Evolutionary conservation across 1,139 yeast species (phyloP).

Genomic region (Zhuliangozyma parablackwelliae): DNA sequence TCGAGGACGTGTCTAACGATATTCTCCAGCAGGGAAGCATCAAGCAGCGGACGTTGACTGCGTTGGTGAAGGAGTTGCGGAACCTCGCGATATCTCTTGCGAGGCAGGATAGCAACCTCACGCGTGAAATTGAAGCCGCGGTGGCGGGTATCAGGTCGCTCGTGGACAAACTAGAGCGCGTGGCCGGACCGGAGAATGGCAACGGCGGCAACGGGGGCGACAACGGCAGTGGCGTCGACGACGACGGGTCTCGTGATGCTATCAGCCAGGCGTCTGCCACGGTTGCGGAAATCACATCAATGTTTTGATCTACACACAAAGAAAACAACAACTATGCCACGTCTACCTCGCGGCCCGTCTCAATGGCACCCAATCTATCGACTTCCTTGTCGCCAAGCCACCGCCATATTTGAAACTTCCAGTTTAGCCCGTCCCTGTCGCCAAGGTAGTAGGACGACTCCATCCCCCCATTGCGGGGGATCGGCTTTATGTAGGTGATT

Average conservation of each 20-base stretch:
- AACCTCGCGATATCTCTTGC: constrained; percentile 1
- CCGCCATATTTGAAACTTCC: constrained; percentile 76
- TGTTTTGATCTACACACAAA: no score
- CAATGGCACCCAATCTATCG: no score
- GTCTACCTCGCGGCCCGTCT: no score
- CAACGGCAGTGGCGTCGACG: no score
- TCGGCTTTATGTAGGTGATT: constrained; percentile 52
- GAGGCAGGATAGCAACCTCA: constrained; percentile 7
- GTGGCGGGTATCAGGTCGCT: constrained; percentile 3
- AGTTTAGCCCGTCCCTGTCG: constrained; percentile 64
- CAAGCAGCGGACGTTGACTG: constrained; percentile 2
- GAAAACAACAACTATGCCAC: no score
- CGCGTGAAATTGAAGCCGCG: constrained; percentile 9
- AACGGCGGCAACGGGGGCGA: no score
- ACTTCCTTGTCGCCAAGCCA: constrained; percentile 41
- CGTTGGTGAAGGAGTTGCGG: constrained; percentile 3
- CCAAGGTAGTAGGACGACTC: constrained; percentile 75
- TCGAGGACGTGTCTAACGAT: constrained; percentile 9
- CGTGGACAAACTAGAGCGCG: no score
- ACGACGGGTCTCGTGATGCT: no score
- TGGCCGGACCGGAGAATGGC: no score
- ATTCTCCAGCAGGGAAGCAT: constrained; percentile 1
- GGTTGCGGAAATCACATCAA: no score
- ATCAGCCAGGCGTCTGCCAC: no score
- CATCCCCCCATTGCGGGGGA: constrained; percentile 41